phyloP scores from a whole-genome alignment of 1,284 basidiomycete species.

The Phlebopus sp. region DNA sequence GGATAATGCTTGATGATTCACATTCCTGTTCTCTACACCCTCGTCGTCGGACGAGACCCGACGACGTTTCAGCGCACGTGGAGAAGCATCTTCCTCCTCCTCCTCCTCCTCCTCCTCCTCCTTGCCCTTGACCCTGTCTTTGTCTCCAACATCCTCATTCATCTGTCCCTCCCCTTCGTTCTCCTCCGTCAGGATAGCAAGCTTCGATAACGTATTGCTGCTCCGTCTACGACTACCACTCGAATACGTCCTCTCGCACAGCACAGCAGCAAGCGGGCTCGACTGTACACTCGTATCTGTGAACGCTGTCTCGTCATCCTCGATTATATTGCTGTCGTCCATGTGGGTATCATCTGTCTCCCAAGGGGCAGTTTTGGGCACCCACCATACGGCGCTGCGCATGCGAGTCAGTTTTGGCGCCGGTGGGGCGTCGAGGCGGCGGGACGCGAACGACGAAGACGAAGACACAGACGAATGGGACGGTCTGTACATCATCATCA shows the following conservation, averaged over 20 bases:
- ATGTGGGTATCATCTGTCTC: conserved; percentile 25
- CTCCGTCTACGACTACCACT: conserved; percentile 10
- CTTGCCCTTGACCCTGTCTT: too few relatives aligned
- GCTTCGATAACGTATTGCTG: conserved; percentile 8
- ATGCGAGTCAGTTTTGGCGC: conserved; percentile 28
- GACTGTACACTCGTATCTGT: conserved; percentile 24
- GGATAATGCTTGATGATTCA: neutral
- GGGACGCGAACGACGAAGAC: too few relatives aligned
- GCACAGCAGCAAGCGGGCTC: conserved; percentile 27
- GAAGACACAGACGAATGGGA: conserved; percentile 14
- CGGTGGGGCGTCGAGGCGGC: conserved; percentile 17
- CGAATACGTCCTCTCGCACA: conserved; percentile 13
- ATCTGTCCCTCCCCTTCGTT: conserved; percentile 18
- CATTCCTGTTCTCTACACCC: neutral
- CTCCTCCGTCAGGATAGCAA: conserved; percentile 27
- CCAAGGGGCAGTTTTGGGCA: conserved; percentile 21
- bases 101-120: too few relatives aligned
- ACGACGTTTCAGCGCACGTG: conserved; percentile 22
- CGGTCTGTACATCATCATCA: too few relatives aligned
- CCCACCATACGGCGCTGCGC: conserved; percentile 18
- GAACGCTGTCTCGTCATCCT: neutral
- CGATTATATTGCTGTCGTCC: conserved; percentile 1
- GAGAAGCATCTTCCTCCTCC: conserved; percentile 6
- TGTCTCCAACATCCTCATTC: conserved; percentile 5
- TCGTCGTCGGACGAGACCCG: conserved; percentile 2